Evolutionary conservation across 2,329 filamentous ascomycete genomes (phyloP), one percentile per base, ranked within the genome.

Genomic region (Claviceps fusiformis): DNA sequence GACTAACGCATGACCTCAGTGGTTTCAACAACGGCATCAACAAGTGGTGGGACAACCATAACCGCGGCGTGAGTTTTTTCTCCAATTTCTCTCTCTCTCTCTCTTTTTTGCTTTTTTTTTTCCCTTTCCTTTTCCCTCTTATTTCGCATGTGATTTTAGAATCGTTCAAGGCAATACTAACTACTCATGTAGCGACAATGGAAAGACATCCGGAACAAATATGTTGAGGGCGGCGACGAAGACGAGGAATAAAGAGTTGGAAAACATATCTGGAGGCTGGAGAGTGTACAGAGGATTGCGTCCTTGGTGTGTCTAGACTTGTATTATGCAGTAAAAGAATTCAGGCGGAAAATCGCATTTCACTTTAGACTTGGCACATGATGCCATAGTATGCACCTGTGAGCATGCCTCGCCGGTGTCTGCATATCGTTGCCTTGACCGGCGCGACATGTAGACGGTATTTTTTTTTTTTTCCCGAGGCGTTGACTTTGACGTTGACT

Each of bases 161-260:
- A 24, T 5, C n/a, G 5, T 8, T n/a, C 50, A 35, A 44, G 51
- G 52, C 24, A 10, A 52, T 61, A 60, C 68, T 71, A 63, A 70
- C 60, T 10, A 33, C 46, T 35, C 45, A 53, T 52, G 35, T 61
- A 97, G 92, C 89, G 92, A 68, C 92, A 96, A 95, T 97, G 93
- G 93, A 96, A 96, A 82, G 93, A 98, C 72, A 96, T 98, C 78
- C 92, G 95, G 76, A 76, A 85, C 72, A 85, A 81, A 74, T 98
- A 95, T 73, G 72, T 95, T 66, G 75, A 87, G 74, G 78, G 78
- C 57, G 81, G 77, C 55, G 84, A 87, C 61, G 83, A 83, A 61
- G 81, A 85, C 60, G 83, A 85, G 67, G 71, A 74, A 63, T 66
- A 63, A 57, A 62, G 31, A 60, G 50, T 29, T 27, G 35, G 29